phyloP scores from a whole-genome alignment of 306 rosid species.

The Cercis canadensis region DNA sequence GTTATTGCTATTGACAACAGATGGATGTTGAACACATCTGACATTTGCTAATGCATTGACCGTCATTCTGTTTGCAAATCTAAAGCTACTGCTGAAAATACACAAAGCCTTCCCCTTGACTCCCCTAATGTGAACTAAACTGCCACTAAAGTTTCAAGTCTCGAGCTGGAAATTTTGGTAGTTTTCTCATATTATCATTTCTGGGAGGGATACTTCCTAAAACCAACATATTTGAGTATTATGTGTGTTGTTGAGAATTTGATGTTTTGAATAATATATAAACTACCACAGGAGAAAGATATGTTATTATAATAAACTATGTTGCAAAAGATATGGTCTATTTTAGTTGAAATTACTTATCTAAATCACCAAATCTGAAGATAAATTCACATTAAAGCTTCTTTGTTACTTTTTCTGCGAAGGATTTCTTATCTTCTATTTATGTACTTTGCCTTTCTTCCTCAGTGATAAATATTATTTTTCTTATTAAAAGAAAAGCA shows the following conservation, averaged over 20 bases:
- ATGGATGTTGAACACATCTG: background rate
- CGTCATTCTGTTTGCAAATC: background rate
- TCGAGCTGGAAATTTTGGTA: background rate
- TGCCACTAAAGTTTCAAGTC: no score
- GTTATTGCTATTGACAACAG: slow-evolving; percentile 2
- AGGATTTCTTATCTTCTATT: background rate
- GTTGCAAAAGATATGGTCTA: background rate
- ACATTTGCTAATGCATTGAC: background rate
- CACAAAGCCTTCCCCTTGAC: background rate
- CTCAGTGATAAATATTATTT: no score
- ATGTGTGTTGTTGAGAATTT: background rate
- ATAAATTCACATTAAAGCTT: background rate
- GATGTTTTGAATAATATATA: no score
- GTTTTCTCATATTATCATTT: slow-evolving; percentile 3
- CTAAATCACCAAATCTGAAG: slow-evolving; percentile 3
- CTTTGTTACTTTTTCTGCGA: background rate
- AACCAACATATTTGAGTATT: background rate
- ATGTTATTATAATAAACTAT: background rate
- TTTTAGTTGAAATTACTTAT: background rate
- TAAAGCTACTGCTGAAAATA: background rate
- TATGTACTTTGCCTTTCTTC: background rate
- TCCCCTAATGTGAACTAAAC: background rate
- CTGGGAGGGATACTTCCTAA: background rate
- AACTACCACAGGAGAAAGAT: background rate
- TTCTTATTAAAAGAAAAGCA: no score